phyloP scores from a whole-genome alignment of 495 filamentous ascomycete genomes.

The Achaetomiella virescens region DNA sequence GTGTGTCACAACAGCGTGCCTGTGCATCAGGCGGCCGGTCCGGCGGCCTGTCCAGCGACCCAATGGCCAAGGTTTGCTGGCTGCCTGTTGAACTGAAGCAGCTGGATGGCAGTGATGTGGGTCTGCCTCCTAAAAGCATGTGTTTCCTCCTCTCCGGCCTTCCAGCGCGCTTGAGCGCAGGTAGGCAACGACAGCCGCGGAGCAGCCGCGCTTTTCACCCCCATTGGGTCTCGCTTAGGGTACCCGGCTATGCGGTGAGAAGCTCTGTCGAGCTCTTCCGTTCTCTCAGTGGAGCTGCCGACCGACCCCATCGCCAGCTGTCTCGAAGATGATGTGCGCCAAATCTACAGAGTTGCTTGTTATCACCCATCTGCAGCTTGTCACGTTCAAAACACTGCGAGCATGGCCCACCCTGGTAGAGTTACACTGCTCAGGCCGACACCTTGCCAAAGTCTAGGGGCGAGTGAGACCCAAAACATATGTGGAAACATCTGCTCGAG shows the following conservation, averaged over 20 bases:
- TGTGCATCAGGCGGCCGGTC: not conserved
- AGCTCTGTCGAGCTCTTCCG: too few relatives aligned
- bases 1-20: not conserved
- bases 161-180: not conserved
- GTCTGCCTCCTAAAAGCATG: not conserved
- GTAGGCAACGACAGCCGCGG: not conserved
- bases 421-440: not conserved
- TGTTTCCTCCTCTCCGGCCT: not conserved
- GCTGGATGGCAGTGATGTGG: not conserved
- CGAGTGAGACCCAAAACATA: too few relatives aligned
- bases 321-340: too few relatives aligned
- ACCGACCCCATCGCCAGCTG: too few relatives aligned
- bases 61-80: not conserved
- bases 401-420: not conserved
- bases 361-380: constrained; percentile 11
- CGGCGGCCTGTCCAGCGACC: not conserved
- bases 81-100: too few relatives aligned
- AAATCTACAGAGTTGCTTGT: too few relatives aligned
- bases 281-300: too few relatives aligned
- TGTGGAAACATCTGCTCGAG: too few relatives aligned
- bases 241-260: too few relatives aligned
- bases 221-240: too few relatives aligned
- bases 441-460: too few relatives aligned
- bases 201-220: not conserved
- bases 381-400: constrained; percentile 7